Base-by-base conservation (phyloP, 129 eudicot species). In the Logfia minima region DNA sequence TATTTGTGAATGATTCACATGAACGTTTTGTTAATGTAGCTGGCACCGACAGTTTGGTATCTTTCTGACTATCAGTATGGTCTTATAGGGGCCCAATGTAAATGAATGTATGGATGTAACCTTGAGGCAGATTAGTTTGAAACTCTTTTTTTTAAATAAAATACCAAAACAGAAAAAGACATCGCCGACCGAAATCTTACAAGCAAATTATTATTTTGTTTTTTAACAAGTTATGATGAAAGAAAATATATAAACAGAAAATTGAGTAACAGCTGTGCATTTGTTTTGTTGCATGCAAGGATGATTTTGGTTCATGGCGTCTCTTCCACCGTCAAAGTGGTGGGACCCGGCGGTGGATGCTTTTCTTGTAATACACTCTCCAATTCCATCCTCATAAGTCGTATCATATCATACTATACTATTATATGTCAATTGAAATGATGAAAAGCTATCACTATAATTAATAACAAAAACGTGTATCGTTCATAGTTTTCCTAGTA, bases 11-110 rank as follows among this genome's bases (percentile, higher is more conserved):
- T n/a, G 64, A 58, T 58, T 58, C 4, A 32, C 35, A 32, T 32
- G 6, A 5, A 4, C 35, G 6, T 32, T 4, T 32, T 32, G 6
- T 32, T 32, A 0, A 32, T 4, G 35, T 60, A 68, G 84, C 80
- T 81, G 76, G 71, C 84, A 81, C 84, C 80, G 84, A 81, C 84
- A 60, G 65, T 81, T 66, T 68, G 41, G 75, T 58, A 59, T 56
- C 23, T 69, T 52, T 64, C 34, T 16, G 80, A 67, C 77, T 79
- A 72, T 70, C 4, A 58, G 22, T 58, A 28, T 58, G 63, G 26
- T 58, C 22, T 58, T 58, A 13, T 58, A 7, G 26, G 64, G 63
- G 64, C 28, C 4, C 26, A 9, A 22, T 58, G 14, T 58, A 4
- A 19, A 41, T 35, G 10, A 19, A 41, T 35, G 10, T 31, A 7